Percentiles rank a stretch among this genome's conserved stretches.
Conservation (phyloP, 371 early-diverging fungal genomes). For the Nematocida homosporus region DNA sequence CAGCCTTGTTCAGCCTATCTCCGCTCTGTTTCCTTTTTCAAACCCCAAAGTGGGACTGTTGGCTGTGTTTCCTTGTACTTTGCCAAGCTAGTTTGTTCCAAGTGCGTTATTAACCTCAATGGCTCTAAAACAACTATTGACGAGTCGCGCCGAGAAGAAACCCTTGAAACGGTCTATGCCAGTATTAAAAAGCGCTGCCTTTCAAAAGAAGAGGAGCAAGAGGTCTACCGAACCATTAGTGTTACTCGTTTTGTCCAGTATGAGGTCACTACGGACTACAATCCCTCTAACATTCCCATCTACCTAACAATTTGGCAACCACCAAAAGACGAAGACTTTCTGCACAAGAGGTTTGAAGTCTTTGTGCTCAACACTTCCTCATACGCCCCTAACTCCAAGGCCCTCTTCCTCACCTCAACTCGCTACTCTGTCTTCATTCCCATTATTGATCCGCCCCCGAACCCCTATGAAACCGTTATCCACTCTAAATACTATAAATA, state of each 20-base stretch:
- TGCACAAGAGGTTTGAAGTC: constrained; percentile 6
- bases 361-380: constrained; percentile 5
- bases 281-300: not conserved
- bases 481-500: no score
- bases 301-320: constrained; percentile 12
- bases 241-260: constrained; percentile 23
- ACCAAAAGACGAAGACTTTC: not conserved
- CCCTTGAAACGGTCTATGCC: constrained; percentile 12
- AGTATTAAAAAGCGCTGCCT: constrained; percentile 21
- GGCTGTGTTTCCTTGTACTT: constrained; percentile 25
- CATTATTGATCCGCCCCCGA: no score
- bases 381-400: not conserved
- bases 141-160: constrained; percentile 13
- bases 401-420: constrained; percentile 13
- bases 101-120: constrained; percentile 37
- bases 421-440: constrained; percentile 4
- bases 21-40: constrained; percentile 13
- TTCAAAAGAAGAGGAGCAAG: not conserved
- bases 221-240: not conserved
- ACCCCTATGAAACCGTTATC: no score
- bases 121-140: constrained; percentile 42
- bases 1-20: constrained; percentile 23
- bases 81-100: constrained; percentile 4
- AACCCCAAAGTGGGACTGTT: constrained; percentile 7
- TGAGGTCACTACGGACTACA: constrained; percentile 15